These are phyloP conservation scores for Cladosporium austrohemisphaericum DNA, from an alignment of 2,329 filamentous ascomycete genomes.

Conservation along the genomic window DNA sequence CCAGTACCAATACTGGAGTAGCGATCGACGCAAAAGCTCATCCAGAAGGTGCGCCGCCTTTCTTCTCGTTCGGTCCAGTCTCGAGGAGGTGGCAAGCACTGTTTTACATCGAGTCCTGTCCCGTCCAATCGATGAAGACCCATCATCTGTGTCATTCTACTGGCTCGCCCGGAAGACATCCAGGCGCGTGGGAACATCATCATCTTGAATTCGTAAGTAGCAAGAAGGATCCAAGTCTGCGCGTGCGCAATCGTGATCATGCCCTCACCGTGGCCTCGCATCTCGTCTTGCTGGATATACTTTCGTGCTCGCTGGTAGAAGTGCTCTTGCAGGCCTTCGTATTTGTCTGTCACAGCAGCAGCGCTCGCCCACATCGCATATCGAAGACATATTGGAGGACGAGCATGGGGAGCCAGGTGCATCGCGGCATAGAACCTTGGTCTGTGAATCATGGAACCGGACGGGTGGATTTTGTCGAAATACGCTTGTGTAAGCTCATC, in stretches of 20 bases:
- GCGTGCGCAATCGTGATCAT: slow-evolving; percentile 83
- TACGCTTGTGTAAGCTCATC: slow-evolving; percentile 85
- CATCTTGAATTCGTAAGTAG: slow-evolving; percentile 89
- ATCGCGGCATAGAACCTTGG: slow-evolving; percentile 83
- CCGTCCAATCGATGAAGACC: slow-evolving; percentile 85
- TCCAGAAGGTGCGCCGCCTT: slow-evolving; percentile 88
- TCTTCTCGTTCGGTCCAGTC: slow-evolving; percentile 96
- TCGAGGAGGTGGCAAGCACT: slow-evolving; percentile 77
- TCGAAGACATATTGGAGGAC: slow-evolving; percentile 80
- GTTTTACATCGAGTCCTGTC: slow-evolving; percentile 80
- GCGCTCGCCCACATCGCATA: slow-evolving; percentile 97
- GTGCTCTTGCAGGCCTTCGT: slow-evolving; percentile 71
- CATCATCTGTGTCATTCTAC: slow-evolving; percentile 86
- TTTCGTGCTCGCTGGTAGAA: slow-evolving; percentile 89
- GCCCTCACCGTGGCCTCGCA: slow-evolving; percentile 86
- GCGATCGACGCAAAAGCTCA: slow-evolving; percentile 83
- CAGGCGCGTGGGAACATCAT: slow-evolving; percentile 97
- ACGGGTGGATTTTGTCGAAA: slow-evolving; percentile 86
- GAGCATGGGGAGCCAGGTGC: slow-evolving; percentile 79
- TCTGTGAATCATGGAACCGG: slow-evolving; percentile 82
- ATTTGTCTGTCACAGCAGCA: slow-evolving; percentile 81
- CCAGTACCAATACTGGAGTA: slow-evolving; percentile 95
- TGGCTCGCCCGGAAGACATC: slow-evolving; percentile 81
- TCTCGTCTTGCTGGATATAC: slow-evolving; percentile 83
- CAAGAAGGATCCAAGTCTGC: slow-evolving; percentile 77